These are phyloP conservation scores for Zizania latifolia DNA, from an alignment of 176 grass and related monocot genomes.

Conservation along the genomic window DNA sequence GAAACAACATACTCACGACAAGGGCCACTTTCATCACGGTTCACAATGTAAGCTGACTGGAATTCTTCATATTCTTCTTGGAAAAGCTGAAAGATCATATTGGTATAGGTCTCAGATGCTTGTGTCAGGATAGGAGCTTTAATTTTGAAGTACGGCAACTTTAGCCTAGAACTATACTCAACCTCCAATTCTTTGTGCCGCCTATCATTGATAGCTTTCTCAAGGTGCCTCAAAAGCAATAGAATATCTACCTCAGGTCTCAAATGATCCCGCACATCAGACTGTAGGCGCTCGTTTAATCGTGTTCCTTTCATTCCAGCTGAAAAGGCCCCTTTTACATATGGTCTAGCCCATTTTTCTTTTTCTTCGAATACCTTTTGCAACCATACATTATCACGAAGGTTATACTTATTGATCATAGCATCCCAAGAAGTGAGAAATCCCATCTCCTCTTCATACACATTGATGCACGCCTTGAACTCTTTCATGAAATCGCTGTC, in stretches of 20 bases:
- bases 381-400: constrained; percentile 46
- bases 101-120: constrained; percentile 42
- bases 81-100: constrained; percentile 54
- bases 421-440: constrained; percentile 50
- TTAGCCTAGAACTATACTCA: constrained; percentile 42
- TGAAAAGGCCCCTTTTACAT: constrained; percentile 47
- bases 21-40: constrained; percentile 35
- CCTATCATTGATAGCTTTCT: constrained; percentile 41
- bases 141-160: constrained; percentile 58
- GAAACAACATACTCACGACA: constrained; percentile 43
- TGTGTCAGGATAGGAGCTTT: constrained; percentile 52
- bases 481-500: constrained; percentile 50
- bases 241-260: constrained; percentile 34
- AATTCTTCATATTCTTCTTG: constrained; percentile 64
- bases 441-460: constrained; percentile 43
- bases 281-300: constrained; percentile 32
- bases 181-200: constrained; percentile 40
- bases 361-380: constrained; percentile 54
- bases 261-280: constrained; percentile 37
- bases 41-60: constrained; percentile 54
- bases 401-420: constrained; percentile 52
- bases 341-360: constrained; percentile 53
- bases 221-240: constrained; percentile 36
- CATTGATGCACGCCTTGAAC: constrained; percentile 51
- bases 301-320: constrained; percentile 48